These are phyloP conservation scores for Pichia eremophila DNA, from an alignment of 805 yeast genomes.

Conservation along the genomic window DNA sequence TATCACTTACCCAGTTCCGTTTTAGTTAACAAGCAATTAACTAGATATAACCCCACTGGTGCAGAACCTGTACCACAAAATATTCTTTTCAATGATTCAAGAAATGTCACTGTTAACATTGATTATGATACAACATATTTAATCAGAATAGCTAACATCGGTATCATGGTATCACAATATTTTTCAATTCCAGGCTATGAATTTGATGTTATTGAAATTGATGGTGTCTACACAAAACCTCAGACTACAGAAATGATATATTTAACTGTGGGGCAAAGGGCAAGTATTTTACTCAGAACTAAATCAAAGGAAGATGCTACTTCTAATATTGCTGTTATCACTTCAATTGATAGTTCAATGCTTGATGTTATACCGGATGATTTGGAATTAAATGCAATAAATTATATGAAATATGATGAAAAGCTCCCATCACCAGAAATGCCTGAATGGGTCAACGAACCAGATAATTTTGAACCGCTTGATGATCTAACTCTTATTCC, in stretches of 20 bases:
- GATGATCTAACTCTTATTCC: slow-evolving; percentile 44
- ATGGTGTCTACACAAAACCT: slow-evolving; percentile 61
- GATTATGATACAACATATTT: slow-evolving; percentile 54
- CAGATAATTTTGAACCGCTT: slow-evolving; percentile 24
- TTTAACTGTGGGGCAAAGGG: slow-evolving; percentile 75
- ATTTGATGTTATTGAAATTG: slow-evolving; percentile 65
- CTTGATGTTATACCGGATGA: slow-evolving; percentile 58
- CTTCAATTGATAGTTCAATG: slow-evolving; percentile 55
- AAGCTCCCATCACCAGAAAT: slow-evolving; percentile 17
- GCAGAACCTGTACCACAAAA: slow-evolving; percentile 76
- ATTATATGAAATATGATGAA: slow-evolving; percentile 43
- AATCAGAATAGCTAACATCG: slow-evolving; percentile 55
- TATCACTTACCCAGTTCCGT: slow-evolving; percentile 47
- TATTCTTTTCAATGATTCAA: slow-evolving; percentile 54
- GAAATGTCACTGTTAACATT: slow-evolving; percentile 45
- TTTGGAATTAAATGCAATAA: slow-evolving; percentile 44
- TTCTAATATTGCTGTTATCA: slow-evolving; percentile 53
- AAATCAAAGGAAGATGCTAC: slow-evolving; percentile 27
- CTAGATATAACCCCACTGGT: slow-evolving; percentile 72
- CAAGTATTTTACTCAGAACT: slow-evolving; percentile 57
- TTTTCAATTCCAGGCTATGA: slow-evolving; percentile 60
- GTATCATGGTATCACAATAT: slow-evolving; percentile 68
- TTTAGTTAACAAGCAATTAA: slow-evolving; percentile 40
- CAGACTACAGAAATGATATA: slow-evolving; percentile 45
- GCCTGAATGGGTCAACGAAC: slow-evolving; percentile 13